A percentile compares a stretch with the other conserved stretches of the same genome.
Evolutionary conservation across 495 filamentous ascomycete genomes (phyloP).

Genomic region (Pyrenula massariospora): DNA sequence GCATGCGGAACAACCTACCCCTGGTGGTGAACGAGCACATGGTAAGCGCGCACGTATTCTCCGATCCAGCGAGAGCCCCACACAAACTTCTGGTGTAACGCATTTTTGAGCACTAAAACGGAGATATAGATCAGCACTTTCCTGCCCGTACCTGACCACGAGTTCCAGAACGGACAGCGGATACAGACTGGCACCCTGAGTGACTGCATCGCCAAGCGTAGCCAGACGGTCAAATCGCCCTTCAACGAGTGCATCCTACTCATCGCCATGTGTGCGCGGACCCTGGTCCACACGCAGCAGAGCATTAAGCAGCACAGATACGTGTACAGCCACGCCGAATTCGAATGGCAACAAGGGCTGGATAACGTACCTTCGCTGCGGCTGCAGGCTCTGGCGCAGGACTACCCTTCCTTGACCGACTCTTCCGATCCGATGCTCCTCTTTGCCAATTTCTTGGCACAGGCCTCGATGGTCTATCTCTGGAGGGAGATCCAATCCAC

Average conservation of each 20-base stretch:
- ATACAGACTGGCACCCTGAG: slow-evolving; percentile 26
- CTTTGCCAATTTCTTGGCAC: slow-evolving; percentile 29
- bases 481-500: slow-evolving; percentile 15
- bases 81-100: neutral
- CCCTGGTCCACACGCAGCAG: slow-evolving; percentile 30
- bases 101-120: neutral
- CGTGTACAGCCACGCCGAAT: neutral
- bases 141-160: slow-evolving; percentile 32
- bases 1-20: slow-evolving; percentile 30
- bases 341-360: slow-evolving; percentile 33
- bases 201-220: slow-evolving; percentile 20
- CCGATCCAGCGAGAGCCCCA: neutral
- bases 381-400: slow-evolving; percentile 20
- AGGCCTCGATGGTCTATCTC: slow-evolving; percentile 29
- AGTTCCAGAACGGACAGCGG: slow-evolving; percentile 37
- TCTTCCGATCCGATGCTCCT: slow-evolving; percentile 33
- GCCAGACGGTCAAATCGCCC: slow-evolving; percentile 21
- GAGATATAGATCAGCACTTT: slow-evolving; percentile 15
- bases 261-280: slow-evolving; percentile 35
- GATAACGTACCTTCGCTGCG: slow-evolving; percentile 25
- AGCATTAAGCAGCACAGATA: neutral
- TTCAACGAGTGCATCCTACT: slow-evolving; percentile 35
- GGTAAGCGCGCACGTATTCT: slow-evolving; percentile 16
- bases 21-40: slow-evolving; percentile 38
- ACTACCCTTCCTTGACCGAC: slow-evolving; percentile 19